Evolutionary conservation across 257 asterid genomes (phyloP), one percentile per base, ranked within the genome.

Genomic region (Fraxinus excelsior): DNA sequence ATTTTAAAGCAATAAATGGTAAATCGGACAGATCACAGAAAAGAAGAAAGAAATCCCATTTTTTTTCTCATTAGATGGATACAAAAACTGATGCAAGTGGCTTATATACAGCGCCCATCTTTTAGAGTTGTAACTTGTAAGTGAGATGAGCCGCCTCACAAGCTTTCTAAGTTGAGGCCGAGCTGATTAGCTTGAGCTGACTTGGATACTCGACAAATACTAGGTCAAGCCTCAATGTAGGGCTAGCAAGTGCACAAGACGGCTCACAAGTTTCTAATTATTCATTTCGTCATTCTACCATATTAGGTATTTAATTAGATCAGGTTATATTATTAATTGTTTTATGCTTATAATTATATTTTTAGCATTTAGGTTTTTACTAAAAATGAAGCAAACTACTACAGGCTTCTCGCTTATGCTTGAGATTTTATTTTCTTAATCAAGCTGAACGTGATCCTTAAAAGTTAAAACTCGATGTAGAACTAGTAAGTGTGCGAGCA

Each of bases 161-260:
- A 42, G 18, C 51, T 42, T 40, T 42, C 51, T 18, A 42, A 51
- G 62, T 75, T 71, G 62, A 38, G 37, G 56, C 51, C 25, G 12
- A 12, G 25, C 32, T 74, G 58, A 53, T 67, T 74, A 49, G 60
- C 46, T 73, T 44, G 28, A 28, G 76, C 72, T 35, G 82, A 32
- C 60, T 72, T 38, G 4, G 67, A 25, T 42, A 69, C 76, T 58
- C 60, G 77, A 71, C 51, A n/a, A 60, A 38, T 31, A 12, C 37
- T 77, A 58, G 72, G 67, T 28, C 18, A 5, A 14, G 5, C 38
- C 44, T 26, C 65, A 16, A 42, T 78, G 28, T 70, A 78, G 66
- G 62, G 51, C 51, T 42, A 51, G 64, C 64, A 70, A 42, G 34
- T n/a, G 75, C 11, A 3, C 18, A 12, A 42, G 18, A 2, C 18